phyloP scores from a whole-genome alignment of 768 basidiomycete genomes.

The Tulasnella sp. region DNA sequence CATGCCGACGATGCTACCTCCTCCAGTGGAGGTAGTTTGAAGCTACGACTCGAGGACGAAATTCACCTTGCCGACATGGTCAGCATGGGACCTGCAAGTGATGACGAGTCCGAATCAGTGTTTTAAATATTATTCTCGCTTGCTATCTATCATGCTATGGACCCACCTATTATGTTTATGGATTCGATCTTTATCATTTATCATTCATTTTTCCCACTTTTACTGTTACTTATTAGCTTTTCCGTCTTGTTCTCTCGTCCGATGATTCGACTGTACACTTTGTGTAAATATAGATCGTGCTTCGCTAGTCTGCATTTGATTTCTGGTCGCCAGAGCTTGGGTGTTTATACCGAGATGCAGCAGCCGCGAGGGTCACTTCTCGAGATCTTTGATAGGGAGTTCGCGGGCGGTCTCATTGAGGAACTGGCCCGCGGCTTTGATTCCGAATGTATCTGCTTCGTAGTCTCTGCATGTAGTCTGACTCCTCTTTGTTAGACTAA shows the following conservation, averaged over 20 bases:
- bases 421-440: no score
- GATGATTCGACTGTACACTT: background rate
- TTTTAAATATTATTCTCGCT: background rate
- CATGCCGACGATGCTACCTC: background rate
- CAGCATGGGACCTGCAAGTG: slow-evolving; percentile 8
- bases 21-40: slow-evolving; percentile 11
- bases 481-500: no score
- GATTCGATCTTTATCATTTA: background rate
- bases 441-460: no score
- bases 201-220: background rate
- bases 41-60: slow-evolving; percentile 12
- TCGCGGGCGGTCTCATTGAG: no score
- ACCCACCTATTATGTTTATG: background rate
- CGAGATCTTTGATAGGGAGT: no score
- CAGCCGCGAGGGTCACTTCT: no score
- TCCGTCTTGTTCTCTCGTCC: background rate
- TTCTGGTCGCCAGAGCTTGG: no score
- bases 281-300: background rate
- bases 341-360: no score
- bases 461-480: no score
- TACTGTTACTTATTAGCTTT: background rate
- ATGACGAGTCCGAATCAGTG: background rate
- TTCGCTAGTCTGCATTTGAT: background rate
- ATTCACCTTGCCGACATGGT: slow-evolving; percentile 14
- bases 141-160: background rate